Evolutionary conservation across 2,329 filamentous ascomycete genomes (phyloP).

Genomic region (Fusarium mangiferae): DNA sequence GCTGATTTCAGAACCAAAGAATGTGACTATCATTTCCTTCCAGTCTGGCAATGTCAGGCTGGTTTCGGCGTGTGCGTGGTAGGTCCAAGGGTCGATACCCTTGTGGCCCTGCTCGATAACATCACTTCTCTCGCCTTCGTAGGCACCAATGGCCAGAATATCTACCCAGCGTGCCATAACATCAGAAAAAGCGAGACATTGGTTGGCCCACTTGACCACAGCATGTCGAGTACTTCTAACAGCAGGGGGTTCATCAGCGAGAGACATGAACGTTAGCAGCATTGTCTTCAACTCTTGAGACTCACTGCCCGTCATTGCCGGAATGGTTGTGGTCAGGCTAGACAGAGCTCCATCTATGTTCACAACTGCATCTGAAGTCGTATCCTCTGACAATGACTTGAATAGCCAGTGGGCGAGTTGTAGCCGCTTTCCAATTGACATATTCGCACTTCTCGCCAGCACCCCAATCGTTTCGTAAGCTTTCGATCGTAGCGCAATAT

Average conservation of each 20-base stretch:
- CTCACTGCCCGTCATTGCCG: slow-evolving; percentile 46
- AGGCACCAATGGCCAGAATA: slow-evolving; percentile 79
- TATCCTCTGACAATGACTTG: slow-evolving; percentile 81
- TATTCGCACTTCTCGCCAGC: slow-evolving; percentile 72
- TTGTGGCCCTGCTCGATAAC: slow-evolving; percentile 90
- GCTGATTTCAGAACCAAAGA: slow-evolving; percentile 57
- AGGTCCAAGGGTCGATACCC: slow-evolving; percentile 78
- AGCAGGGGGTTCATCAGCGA: slow-evolving; percentile 59
- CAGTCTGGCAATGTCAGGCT: slow-evolving; percentile 60
- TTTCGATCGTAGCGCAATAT: slow-evolving; percentile 76
- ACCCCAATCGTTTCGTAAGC: slow-evolving; percentile 93
- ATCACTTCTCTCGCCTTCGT: slow-evolving; percentile 77
- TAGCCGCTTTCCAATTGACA: slow-evolving; percentile 64
- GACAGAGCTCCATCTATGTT: slow-evolving; percentile 92
- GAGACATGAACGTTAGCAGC: slow-evolving; percentile 74
- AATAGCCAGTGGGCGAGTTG: slow-evolving; percentile 80
- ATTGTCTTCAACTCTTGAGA: slow-evolving; percentile 58
- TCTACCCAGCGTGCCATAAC: slow-evolving; percentile 87
- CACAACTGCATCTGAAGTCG: slow-evolving; percentile 78
- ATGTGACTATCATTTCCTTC: slow-evolving; percentile 60
- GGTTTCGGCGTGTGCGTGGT: slow-evolving; percentile 57
- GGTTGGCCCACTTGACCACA: slow-evolving; percentile 88
- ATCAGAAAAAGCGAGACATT: slow-evolving; percentile 83
- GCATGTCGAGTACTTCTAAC: slow-evolving; percentile 83
- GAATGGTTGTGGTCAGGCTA: slow-evolving; percentile 68